A percentile compares a stretch with the other conserved stretches of the same genome.
Conservation (phyloP, 352 stramenopile genomes). For the Elongisporangium undulatum region DNA sequence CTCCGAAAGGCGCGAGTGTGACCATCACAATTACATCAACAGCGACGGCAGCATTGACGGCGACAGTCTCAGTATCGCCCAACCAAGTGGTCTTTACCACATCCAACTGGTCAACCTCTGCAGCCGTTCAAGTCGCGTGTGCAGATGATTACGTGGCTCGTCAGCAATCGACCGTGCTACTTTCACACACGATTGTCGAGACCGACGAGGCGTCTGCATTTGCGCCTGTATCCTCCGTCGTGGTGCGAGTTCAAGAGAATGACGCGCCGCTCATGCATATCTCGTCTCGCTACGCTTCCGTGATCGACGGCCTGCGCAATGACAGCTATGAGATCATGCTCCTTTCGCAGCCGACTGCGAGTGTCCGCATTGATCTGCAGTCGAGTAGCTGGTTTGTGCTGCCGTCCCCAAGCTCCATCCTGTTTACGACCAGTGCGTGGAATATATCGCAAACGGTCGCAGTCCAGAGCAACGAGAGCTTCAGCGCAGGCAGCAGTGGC, state of each 20-base stretch:
- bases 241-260: constrained; percentile 41
- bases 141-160: constrained; percentile 20
- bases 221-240: constrained; percentile 18
- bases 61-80: constrained; percentile 23
- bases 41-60: background rate
- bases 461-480: constrained; percentile 7
- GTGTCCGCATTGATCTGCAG: constrained; percentile 28
- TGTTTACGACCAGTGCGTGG: constrained; percentile 38
- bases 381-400: constrained; percentile 23
- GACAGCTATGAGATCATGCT: constrained; percentile 50
- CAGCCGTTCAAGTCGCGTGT: constrained; percentile 20
- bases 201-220: constrained; percentile 31
- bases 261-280: constrained; percentile 51
- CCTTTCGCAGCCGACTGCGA: constrained; percentile 29
- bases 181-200: constrained; percentile 32
- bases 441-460: constrained; percentile 25
- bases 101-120: constrained; percentile 35
- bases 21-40: constrained; percentile 9
- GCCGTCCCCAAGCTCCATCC: constrained; percentile 17
- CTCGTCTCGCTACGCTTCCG: constrained; percentile 36
- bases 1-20: constrained; percentile 20
- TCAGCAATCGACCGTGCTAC: constrained; percentile 11
- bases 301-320: constrained; percentile 39
- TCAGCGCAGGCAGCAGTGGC: constrained; percentile 5
- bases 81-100: constrained; percentile 27